Percentiles rank a stretch among this genome's conserved stretches.
Conservation (phyloP, 176 grass and related monocot species). For the Dactylis glomerata region DNA sequence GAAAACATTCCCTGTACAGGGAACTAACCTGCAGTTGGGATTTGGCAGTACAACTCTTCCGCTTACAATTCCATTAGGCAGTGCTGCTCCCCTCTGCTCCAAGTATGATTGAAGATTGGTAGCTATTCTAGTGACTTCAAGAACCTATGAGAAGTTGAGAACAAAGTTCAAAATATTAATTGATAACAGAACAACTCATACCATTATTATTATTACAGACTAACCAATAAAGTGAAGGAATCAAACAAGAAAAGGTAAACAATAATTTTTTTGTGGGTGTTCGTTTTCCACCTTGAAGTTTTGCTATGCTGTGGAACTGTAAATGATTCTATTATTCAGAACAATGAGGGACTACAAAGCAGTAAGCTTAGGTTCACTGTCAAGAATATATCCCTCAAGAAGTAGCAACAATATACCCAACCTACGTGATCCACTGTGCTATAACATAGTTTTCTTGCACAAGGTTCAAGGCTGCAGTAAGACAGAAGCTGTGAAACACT, state of each 20-base stretch:
- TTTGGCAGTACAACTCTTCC: slow-evolving; percentile 81
- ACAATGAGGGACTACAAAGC: not conserved
- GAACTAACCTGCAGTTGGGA: slow-evolving; percentile 60
- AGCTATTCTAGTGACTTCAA: slow-evolving; percentile 65
- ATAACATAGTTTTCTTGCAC: not conserved
- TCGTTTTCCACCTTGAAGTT: not conserved
- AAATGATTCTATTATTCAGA: not conserved
- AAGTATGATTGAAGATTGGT: slow-evolving; percentile 87
- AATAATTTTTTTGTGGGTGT: not conserved
- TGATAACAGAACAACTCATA: not conserved
- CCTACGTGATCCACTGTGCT: not conserved
- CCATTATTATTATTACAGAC: not conserved
- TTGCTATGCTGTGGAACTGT: not conserved
- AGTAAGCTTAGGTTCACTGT: not conserved
- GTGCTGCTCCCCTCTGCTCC: slow-evolving; percentile 67
- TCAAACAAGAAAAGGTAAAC: not conserved
- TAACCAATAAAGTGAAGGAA: not conserved
- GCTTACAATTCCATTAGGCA: slow-evolving; percentile 61
- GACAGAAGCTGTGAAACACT: not conserved
- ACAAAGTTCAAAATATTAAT: slow-evolving; percentile 20
- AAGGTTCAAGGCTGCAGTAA: not conserved
- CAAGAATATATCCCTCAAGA: not conserved
- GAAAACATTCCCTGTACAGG: not conserved
- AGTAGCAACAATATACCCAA: not conserved
- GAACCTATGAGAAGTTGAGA: slow-evolving; percentile 58